phyloP scores from a whole-genome alignment of 352 stramenopile species.

The Lagenidium giganteum region DNA sequence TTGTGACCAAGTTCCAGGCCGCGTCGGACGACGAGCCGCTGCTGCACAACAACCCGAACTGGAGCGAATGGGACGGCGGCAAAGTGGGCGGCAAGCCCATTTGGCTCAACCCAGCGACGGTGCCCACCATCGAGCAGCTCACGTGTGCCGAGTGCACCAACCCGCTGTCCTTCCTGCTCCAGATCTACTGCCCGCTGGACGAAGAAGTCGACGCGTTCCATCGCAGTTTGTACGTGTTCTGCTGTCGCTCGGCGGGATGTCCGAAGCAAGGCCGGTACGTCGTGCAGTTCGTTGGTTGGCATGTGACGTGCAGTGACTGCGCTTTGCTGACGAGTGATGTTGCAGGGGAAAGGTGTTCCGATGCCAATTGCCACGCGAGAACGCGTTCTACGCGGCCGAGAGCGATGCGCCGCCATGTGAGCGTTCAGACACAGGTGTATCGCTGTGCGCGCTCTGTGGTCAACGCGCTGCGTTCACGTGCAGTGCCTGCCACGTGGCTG shows the following conservation, averaged over 20 bases:
- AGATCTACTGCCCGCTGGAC: slow-evolving; percentile 93
- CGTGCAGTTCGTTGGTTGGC: background rate
- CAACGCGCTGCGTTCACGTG: slow-evolving; percentile 64
- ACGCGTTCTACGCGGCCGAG: slow-evolving; percentile 85
- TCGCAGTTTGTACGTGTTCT: slow-evolving; percentile 91
- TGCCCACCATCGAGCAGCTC: slow-evolving; percentile 41
- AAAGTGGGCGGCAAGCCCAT: slow-evolving; percentile 85
- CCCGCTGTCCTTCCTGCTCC: slow-evolving; percentile 76
- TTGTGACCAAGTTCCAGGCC: slow-evolving; percentile 45
- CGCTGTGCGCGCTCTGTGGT: slow-evolving; percentile 55
- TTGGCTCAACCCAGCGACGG: slow-evolving; percentile 75
- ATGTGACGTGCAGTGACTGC: background rate
- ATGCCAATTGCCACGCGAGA: slow-evolving; percentile 83
- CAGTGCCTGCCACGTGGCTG: slow-evolving; percentile 62
- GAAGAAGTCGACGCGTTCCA: slow-evolving; percentile 87
- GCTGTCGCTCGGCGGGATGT: slow-evolving; percentile 73
- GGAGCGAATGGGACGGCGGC: slow-evolving; percentile 91
- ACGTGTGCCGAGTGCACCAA: slow-evolving; percentile 38
- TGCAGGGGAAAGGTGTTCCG: slow-evolving; percentile 72
- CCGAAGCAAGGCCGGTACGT: slow-evolving; percentile 33
- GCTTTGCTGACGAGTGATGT: background rate
- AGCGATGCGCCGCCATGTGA: slow-evolving; percentile 28
- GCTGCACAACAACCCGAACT: slow-evolving; percentile 54
- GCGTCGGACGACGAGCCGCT: slow-evolving; percentile 20
- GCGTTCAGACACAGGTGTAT: background rate